phyloP scores from a whole-genome alignment of 805 yeast species.

The Candida tammaniensis region DNA sequence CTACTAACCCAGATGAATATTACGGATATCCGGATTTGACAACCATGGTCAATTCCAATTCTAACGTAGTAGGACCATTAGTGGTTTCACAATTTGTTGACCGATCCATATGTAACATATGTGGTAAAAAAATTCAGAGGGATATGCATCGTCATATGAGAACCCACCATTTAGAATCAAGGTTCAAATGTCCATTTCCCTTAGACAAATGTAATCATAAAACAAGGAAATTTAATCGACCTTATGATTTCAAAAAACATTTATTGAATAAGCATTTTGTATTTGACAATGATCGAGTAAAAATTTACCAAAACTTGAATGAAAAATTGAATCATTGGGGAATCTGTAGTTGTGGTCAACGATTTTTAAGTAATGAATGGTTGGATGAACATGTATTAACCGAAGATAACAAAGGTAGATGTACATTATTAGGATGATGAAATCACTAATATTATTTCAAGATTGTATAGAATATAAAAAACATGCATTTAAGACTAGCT shows the following conservation, averaged over 20 bases:
- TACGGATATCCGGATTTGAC: constrained; percentile 35
- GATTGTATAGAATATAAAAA: too few relatives aligned
- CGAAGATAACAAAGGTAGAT: constrained; percentile 1
- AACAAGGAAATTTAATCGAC: constrained; percentile 62
- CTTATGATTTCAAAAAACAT: constrained; percentile 68
- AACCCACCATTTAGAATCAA: constrained; percentile 54
- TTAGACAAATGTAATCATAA: constrained; percentile 53
- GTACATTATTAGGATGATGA: constrained; percentile 2
- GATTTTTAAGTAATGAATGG: constrained; percentile 35
- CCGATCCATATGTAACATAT: constrained; percentile 44
- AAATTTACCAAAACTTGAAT: constrained; percentile 46
- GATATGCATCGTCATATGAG: constrained; percentile 63
- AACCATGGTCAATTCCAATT: constrained; percentile 34
- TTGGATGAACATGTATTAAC: constrained; percentile 34
- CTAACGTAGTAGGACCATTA: constrained; percentile 29
- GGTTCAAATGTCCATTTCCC: constrained; percentile 60
- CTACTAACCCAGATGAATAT: neutral
- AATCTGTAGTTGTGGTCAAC: constrained; percentile 42
- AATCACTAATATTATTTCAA: too few relatives aligned
- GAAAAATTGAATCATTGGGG: constrained; percentile 54
- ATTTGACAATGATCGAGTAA: constrained; percentile 47
- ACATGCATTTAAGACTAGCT: too few relatives aligned
- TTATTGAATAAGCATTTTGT: constrained; percentile 57
- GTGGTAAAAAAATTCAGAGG: constrained; percentile 53
- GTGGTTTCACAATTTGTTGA: constrained; percentile 41